Conservation (phyloP, 352 stramenopile species). For the Phytopythium chamaehyphon region DNA sequence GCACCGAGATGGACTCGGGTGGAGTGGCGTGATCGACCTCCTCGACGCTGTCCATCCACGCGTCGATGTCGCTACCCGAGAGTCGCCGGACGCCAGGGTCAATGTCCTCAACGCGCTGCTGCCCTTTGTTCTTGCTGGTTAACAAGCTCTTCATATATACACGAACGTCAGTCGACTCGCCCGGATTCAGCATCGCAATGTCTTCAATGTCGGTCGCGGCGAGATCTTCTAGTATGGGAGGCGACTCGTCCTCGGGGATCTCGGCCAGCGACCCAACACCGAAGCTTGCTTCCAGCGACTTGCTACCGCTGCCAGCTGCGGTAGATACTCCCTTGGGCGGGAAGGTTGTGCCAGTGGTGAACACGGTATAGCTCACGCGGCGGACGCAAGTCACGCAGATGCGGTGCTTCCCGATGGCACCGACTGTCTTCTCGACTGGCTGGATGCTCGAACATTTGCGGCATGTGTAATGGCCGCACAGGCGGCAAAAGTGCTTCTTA, state of each 20-base stretch:
- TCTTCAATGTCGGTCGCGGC: constrained; percentile 33
- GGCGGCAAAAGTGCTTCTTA: constrained; percentile 45
- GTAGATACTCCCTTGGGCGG: constrained; percentile 11
- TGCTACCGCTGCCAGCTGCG: constrained; percentile 15
- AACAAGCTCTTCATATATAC: constrained; percentile 21
- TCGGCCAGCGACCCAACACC: constrained; percentile 14
- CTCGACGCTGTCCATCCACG: constrained; percentile 17
- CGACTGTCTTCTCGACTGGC: constrained; percentile 40
- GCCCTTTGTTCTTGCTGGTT: constrained; percentile 15
- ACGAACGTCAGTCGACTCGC: constrained; percentile 10
- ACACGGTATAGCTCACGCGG: constrained; percentile 50
- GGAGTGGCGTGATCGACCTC: constrained; percentile 14
- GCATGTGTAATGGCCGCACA: constrained; percentile 54
- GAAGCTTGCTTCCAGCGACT: constrained; percentile 16
- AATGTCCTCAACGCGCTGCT: constrained; percentile 1
- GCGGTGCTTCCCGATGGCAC: constrained; percentile 34
- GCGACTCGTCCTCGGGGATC: constrained; percentile 14
- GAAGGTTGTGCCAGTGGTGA: constrained; percentile 21
- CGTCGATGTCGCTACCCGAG: constrained; percentile 23
- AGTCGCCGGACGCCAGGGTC: constrained; percentile 4
- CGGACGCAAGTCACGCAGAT: constrained; percentile 45
- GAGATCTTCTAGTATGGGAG: constrained; percentile 35
- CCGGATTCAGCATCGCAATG: constrained; percentile 17
- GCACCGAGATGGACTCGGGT: constrained; percentile 34
- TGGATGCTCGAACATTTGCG: constrained; percentile 44